These are phyloP conservation scores for Bryoglossum gracile DNA, from an alignment of 495 filamentous ascomycete genomes.

Conservation along the genomic window DNA sequence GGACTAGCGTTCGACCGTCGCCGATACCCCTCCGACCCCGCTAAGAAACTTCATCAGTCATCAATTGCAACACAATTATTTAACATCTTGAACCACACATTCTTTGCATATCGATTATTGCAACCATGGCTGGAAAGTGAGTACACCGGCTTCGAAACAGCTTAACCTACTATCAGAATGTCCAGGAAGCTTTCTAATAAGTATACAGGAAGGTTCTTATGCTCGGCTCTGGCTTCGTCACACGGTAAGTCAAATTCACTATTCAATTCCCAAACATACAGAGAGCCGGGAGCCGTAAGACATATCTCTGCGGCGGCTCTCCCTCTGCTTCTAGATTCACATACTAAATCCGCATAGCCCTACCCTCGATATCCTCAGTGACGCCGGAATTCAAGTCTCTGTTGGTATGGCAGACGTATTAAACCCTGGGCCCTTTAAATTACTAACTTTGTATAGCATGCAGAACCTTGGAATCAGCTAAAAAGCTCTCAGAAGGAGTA, in stretches of 20 bases:
- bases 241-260: too few species aligned
- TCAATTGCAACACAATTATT: neutral
- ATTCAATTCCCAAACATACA: too few species aligned
- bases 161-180: too few species aligned
- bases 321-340: too few species aligned
- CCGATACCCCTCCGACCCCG: constrained; percentile 9
- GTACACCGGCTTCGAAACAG: neutral
- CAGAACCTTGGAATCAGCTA: constrained; percentile 69
- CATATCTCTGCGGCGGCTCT: too few species aligned
- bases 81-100: neutral
- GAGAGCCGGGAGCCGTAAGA: too few species aligned
- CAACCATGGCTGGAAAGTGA: constrained; percentile 23
- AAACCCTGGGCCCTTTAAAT: neutral
- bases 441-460: constrained; percentile 48
- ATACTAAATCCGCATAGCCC: too few species aligned
- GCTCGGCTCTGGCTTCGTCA: constrained; percentile 75
- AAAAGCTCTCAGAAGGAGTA: constrained; percentile 66
- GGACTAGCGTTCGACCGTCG: constrained; percentile 1
- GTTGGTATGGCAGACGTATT: constrained; percentile 55
- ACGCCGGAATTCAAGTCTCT: constrained; percentile 69
- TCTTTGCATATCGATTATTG: neutral
- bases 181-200: constrained; percentile 5
- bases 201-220: constrained; percentile 52
- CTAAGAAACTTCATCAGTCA: neutral
- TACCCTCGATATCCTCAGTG: constrained; percentile 67